Percentiles rank a stretch among this genome's conserved stretches.
Evolutionary conservation across 1,139 yeast species (phyloP).

Genomic region (Pichia sp.): DNA sequence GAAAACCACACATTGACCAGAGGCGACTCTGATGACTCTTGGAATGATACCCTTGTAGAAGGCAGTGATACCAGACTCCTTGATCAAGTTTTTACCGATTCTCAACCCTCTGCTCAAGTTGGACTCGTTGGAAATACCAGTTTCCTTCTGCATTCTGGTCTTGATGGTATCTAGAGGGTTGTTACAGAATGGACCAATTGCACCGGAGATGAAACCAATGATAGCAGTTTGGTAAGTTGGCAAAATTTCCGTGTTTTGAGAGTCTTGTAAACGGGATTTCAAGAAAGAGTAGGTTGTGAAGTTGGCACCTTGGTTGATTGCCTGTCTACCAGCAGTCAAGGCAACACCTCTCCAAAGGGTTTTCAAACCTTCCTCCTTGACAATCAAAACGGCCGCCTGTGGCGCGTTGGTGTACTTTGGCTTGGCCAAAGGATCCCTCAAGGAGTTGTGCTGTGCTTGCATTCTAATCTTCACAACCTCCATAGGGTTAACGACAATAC

Average conservation of each 20-base stretch:
- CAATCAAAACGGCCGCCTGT: constrained; percentile 81
- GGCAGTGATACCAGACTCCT: constrained; percentile 85
- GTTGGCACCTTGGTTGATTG: constrained; percentile 97
- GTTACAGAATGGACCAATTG: constrained; percentile 94
- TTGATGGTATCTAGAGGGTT: constrained; percentile 97
- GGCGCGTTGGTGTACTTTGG: constrained; percentile 93
- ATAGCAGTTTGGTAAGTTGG: constrained; percentile 94
- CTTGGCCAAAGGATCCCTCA: constrained; percentile 67
- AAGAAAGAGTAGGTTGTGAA: constrained; percentile 91
- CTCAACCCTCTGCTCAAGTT: constrained; percentile 74
- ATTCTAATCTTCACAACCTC: constrained; percentile 94
- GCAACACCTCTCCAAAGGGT: constrained; percentile 94
- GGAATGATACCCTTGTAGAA: constrained; percentile 97
- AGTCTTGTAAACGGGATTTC: constrained; percentile 64
- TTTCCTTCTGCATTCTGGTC: constrained; percentile 92
- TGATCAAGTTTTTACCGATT: constrained; percentile 76
- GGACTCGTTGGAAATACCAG: constrained; percentile 61
- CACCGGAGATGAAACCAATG: constrained; percentile 91
- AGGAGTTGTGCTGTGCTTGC: constrained; percentile 85
- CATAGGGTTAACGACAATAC: constrained; percentile 91
- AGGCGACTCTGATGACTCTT: constrained; percentile 98
- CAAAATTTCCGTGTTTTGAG: constrained; percentile 60
- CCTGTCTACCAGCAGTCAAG: constrained; percentile 95
- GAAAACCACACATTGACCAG: constrained; percentile 98
- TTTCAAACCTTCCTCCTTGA: constrained; percentile 85